Percentiles rank a stretch among this genome's conserved stretches.
Evolutionary conservation across 2,329 filamentous ascomycete genomes (phyloP).

Genomic region (Colletotrichum truncatum): DNA sequence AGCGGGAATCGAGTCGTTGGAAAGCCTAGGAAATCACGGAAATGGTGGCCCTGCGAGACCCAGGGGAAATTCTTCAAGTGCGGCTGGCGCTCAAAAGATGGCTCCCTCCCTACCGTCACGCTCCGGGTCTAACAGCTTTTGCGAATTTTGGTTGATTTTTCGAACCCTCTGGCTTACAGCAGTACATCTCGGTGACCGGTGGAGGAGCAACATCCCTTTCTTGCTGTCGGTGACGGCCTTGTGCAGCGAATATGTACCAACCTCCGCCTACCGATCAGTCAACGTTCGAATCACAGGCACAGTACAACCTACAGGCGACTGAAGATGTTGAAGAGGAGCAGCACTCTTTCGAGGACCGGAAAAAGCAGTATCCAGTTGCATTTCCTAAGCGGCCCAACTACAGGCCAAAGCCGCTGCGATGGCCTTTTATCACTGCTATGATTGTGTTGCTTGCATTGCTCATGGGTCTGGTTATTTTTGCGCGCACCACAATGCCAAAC

Average conservation of each 20-base stretch:
- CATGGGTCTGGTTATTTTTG: constrained; percentile 40
- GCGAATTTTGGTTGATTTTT: too few relatives aligned
- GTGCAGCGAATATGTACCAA: constrained; percentile 8
- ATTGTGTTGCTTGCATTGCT: constrained; percentile 36
- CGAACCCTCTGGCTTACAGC: too few relatives aligned
- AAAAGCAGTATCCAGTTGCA: constrained; percentile 3
- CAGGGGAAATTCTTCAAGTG: not conserved
- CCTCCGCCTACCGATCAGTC: constrained; percentile 25
- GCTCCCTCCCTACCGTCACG: not conserved
- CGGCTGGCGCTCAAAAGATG: constrained; percentile 8
- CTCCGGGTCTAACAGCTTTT: not conserved
- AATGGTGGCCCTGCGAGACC: not conserved
- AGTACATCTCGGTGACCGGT: not conserved
- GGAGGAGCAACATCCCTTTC: not conserved
- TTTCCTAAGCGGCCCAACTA: constrained; percentile 36
- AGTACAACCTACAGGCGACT: constrained; percentile 42
- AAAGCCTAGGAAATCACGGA: not conserved
- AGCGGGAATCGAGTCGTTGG: not conserved
- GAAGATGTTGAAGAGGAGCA: constrained; percentile 37
- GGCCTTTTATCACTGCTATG: constrained; percentile 41
- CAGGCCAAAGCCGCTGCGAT: constrained; percentile 42
- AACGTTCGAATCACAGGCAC: constrained; percentile 40
- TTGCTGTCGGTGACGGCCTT: not conserved
- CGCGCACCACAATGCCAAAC: constrained; percentile 39
- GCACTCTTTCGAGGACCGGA: not conserved